Percentiles rank a stretch among this genome's conserved stretches.
These are phyloP conservation scores for Galerina sulciceps DNA, from an alignment of 768 basidiomycete species.

Conservation along the genomic window DNA sequence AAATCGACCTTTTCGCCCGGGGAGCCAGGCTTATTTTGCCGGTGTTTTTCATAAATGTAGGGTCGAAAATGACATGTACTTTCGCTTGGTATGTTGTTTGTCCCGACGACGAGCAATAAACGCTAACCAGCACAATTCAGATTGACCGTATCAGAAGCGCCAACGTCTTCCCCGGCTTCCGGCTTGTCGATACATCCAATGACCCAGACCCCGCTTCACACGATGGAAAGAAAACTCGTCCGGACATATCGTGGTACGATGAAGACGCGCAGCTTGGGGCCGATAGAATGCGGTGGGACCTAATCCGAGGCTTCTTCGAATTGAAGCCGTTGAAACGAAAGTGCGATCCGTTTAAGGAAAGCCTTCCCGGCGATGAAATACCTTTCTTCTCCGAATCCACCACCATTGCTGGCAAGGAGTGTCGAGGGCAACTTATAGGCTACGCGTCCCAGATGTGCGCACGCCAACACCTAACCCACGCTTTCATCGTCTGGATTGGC, in stretches of 20 bases:
- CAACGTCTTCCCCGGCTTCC: background rate
- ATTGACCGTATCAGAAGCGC: background rate
- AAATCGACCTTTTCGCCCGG: background rate
- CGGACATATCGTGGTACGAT: conserved; percentile 8
- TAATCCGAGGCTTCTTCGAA: conserved; percentile 11
- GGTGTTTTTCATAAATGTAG: background rate
- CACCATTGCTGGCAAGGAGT: too few species aligned
- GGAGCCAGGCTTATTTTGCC: background rate
- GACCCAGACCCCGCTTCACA: background rate
- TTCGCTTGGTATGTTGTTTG: background rate
- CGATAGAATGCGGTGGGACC: background rate
- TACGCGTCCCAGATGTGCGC: too few species aligned
- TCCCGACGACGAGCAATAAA: background rate
- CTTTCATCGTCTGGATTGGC: background rate
- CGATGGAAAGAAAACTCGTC: conserved; percentile 1
- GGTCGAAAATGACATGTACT: conserved; percentile 5
- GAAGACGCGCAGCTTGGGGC: background rate
- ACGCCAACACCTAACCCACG: background rate
- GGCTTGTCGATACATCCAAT: conserved; percentile 6
- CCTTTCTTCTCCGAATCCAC: too few species aligned
- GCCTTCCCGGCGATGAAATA: too few species aligned
- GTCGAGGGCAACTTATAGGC: too few species aligned
- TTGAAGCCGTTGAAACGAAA: conserved; percentile 13
- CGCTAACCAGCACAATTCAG: background rate
- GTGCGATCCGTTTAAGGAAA: too few species aligned